Conservation (phyloP, 345 rosid species). For the Acer yangbiense region DNA sequence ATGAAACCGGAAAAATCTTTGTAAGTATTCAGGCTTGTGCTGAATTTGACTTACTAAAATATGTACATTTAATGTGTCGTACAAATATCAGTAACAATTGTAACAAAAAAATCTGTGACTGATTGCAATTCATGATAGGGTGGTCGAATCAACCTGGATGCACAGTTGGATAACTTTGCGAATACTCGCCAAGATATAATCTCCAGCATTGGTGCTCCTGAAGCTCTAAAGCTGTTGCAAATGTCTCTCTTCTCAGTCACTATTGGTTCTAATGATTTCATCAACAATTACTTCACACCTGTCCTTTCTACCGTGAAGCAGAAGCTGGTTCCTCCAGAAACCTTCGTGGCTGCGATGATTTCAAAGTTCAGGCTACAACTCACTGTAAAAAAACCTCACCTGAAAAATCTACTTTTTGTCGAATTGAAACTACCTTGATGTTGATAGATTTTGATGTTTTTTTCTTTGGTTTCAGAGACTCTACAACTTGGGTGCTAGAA, state of each 20-base stretch:
- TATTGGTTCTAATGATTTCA: constrained; percentile 77
- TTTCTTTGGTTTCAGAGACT: constrained; percentile 50
- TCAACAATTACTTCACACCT: constrained; percentile 70
- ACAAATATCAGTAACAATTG: too few species aligned
- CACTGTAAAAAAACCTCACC: constrained; percentile 31
- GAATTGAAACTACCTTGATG: not conserved
- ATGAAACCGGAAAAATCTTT: constrained; percentile 66
- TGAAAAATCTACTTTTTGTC: not conserved
- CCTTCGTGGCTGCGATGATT: constrained; percentile 54
- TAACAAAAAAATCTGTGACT: not conserved
- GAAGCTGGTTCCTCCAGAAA: constrained; percentile 48
- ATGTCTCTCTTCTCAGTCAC: constrained; percentile 55
- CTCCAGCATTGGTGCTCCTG: constrained; percentile 40
- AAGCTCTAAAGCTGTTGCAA: constrained; percentile 38
- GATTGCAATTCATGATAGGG: constrained; percentile 39
- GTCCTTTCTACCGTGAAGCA: constrained; percentile 47
- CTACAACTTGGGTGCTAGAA: constrained; percentile 62
- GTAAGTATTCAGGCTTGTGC: constrained; percentile 36
- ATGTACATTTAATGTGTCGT: too few species aligned
- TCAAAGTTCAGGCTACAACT: constrained; percentile 62
- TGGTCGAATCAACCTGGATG: constrained; percentile 64
- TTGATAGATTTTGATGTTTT: not conserved
- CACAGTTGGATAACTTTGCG: constrained; percentile 56
- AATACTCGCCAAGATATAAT: constrained; percentile 52
- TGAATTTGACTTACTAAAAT: too few species aligned